Conservation (phyloP, 2,329 filamentous ascomycete species). For the Helicocarpus griseus region DNA sequence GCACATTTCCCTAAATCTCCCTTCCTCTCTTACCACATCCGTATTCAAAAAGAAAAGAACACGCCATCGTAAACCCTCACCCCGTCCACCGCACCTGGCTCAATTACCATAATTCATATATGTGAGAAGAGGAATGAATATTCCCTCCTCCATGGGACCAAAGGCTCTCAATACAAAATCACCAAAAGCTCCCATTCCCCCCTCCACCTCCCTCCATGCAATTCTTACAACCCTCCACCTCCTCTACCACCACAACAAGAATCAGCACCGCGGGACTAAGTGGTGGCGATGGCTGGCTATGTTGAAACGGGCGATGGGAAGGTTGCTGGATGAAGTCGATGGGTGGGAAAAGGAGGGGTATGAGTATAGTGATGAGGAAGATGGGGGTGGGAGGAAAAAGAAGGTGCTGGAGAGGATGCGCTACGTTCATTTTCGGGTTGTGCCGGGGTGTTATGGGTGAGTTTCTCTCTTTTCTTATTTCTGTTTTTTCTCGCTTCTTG, state of each 20-base stretch:
- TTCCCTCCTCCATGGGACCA: neutral
- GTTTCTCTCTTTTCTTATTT: slow-evolving; percentile 10
- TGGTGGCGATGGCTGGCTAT: slow-evolving; percentile 74
- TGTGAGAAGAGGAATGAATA: neutral
- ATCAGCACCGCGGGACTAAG: slow-evolving; percentile 70
- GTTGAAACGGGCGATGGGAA: slow-evolving; percentile 56
- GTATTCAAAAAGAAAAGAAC: no score
- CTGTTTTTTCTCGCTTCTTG: neutral
- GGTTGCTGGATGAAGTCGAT: slow-evolving; percentile 41
- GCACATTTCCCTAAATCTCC: no score
- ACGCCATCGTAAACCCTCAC: no score
- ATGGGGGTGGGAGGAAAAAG: slow-evolving; percentile 33
- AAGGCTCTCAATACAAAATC: neutral
- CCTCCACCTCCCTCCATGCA: slow-evolving; percentile 17
- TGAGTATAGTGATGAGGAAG: slow-evolving; percentile 30
- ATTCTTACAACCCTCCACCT: slow-evolving; percentile 49
- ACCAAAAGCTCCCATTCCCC: neutral
- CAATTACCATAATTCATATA: no score
- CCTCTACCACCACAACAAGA: slow-evolving; percentile 75
- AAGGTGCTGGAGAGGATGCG: slow-evolving; percentile 11
- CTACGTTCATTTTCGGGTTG: slow-evolving; percentile 23
- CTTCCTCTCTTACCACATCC: no score
- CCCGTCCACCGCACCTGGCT: no score
- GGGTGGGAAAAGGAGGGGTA: slow-evolving; percentile 14
- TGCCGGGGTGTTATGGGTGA: slow-evolving; percentile 36